Evolutionary conservation across 2,329 filamentous ascomycete genomes (phyloP).

Genomic region (Bipolaris zeicola): DNA sequence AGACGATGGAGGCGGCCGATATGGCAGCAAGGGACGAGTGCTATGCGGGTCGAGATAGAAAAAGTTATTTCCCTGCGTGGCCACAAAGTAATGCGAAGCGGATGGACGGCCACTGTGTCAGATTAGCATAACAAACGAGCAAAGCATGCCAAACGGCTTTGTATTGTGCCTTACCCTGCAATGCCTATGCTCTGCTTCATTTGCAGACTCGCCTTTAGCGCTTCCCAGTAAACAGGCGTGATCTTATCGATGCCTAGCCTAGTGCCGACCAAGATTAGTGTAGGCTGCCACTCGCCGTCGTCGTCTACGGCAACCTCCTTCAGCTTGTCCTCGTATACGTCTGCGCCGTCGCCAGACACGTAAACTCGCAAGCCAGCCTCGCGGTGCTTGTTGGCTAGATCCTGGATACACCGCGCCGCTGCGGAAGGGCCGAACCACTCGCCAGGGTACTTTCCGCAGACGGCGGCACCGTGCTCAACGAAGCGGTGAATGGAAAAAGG

Average conservation of each 20-base stretch:
- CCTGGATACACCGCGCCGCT: slow-evolving; percentile 89
- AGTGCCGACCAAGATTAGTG: slow-evolving; percentile 85
- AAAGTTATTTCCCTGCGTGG: slow-evolving; percentile 74
- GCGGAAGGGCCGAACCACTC: slow-evolving; percentile 99
- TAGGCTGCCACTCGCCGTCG: slow-evolving; percentile 74
- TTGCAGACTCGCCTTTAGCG: slow-evolving; percentile 82
- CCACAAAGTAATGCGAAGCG: slow-evolving; percentile 81
- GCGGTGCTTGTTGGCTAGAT: slow-evolving; percentile 70
- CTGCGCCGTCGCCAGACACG: slow-evolving; percentile 84
- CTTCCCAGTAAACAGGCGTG: slow-evolving; percentile 92
- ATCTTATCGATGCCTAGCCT: slow-evolving; percentile 92
- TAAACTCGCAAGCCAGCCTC: slow-evolving; percentile 77
- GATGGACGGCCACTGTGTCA: slow-evolving; percentile 79
- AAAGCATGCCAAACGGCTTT: background rate
- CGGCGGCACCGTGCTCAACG: slow-evolving; percentile 81
- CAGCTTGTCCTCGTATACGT: slow-evolving; percentile 91
- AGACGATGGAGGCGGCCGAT: slow-evolving; percentile 45
- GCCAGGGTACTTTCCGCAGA: slow-evolving; percentile 92
- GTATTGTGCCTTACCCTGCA: slow-evolving; percentile 69
- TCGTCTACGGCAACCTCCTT: slow-evolving; percentile 74
- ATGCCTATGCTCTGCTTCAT: slow-evolving; percentile 95
- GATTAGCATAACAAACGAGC: slow-evolving; percentile 13
- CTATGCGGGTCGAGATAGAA: slow-evolving; percentile 96
- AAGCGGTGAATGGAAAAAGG: slow-evolving; percentile 96
- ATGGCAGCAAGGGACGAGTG: slow-evolving; percentile 76